A percentile compares a stretch with the other conserved stretches of the same genome.
Conservation (phyloP, 2,329 filamentous ascomycete species). For the Cytospora schulzeri region DNA sequence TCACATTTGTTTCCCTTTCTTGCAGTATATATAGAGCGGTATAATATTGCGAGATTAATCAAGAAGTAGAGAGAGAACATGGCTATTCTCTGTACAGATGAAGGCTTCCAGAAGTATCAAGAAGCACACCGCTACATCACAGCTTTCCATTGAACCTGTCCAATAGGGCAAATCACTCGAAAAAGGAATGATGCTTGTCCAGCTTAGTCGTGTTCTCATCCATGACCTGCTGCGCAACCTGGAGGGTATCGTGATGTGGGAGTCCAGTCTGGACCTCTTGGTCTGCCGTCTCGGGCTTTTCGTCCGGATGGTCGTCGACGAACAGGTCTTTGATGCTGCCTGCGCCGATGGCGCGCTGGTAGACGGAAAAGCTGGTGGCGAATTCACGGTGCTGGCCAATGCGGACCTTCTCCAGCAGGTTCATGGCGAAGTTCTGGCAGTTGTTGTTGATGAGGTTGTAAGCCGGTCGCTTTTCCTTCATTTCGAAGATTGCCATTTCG, state of each 20-base stretch:
- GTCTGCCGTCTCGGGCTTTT: slow-evolving; percentile 33
- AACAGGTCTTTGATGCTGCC: slow-evolving; percentile 57
- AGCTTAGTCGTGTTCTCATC: slow-evolving; percentile 55
- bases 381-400: slow-evolving; percentile 53
- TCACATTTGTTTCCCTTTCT: no score
- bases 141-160: no score
- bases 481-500: slow-evolving; percentile 55
- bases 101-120: no score
- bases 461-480: slow-evolving; percentile 49
- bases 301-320: slow-evolving; percentile 36
- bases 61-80: no score
- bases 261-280: slow-evolving; percentile 29
- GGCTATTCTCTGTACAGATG: no score
- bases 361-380: slow-evolving; percentile 55
- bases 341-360: slow-evolving; percentile 51
- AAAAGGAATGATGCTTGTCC: slow-evolving; percentile 41
- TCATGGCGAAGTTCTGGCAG: slow-evolving; percentile 59
- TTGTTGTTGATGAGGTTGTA: slow-evolving; percentile 64
- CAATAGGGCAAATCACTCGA: slow-evolving; percentile 9
- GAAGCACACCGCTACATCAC: no score
- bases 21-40: no score
- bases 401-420: slow-evolving; percentile 57
- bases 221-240: slow-evolving; percentile 55
- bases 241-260: slow-evolving; percentile 44
- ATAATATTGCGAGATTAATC: no score